Evolutionary conservation across 768 basidiomycete genomes (phyloP).

Genomic region (Tricholomella constricta): DNA sequence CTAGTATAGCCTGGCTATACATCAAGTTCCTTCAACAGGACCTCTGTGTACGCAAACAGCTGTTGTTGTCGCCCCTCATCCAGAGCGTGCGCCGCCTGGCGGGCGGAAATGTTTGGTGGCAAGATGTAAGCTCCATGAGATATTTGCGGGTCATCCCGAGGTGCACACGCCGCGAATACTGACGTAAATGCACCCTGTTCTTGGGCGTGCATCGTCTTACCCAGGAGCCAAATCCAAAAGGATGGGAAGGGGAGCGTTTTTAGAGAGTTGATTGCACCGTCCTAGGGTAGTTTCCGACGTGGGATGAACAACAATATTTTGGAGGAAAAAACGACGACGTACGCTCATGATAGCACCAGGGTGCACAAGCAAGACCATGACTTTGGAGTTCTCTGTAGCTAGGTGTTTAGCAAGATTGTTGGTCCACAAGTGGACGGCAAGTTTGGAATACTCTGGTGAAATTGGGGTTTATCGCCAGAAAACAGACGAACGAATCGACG

Average conservation of each 20-base stretch:
- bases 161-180: not conserved
- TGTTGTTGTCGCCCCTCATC: not conserved
- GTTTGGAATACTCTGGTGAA: not conserved
- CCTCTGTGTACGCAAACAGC: not conserved
- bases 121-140: not conserved
- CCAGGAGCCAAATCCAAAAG: not conserved
- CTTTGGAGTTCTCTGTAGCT: not conserved
- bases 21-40: not conserved
- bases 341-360: constrained; percentile 1
- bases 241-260: not conserved
- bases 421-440: not conserved
- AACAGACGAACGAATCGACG: not conserved
- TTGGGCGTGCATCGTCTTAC: not conserved
- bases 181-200: not conserved
- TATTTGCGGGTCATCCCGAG: not conserved
- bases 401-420: not conserved
- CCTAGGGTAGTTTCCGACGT: not conserved
- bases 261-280: not conserved
- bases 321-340: not conserved
- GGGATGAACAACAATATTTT: not conserved
- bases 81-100: not conserved
- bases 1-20: no score
- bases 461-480: not conserved
- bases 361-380: not conserved
- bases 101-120: not conserved